Evolutionary conservation across 371 early-diverging fungal genomes (phyloP), one percentile per base, ranked within the genome.

Genomic region (Blakeslea trispora): DNA sequence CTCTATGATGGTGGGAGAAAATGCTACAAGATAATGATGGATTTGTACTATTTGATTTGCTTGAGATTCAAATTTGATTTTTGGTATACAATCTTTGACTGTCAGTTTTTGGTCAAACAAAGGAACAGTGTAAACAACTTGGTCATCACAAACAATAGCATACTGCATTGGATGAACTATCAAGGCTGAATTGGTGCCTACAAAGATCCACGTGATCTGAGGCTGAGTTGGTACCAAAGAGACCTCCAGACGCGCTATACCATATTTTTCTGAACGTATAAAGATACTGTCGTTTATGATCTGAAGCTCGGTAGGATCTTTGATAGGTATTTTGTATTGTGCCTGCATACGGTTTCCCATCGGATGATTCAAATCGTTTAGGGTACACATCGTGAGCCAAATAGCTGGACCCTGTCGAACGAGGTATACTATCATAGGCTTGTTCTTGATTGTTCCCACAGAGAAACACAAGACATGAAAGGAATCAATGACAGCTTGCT

Each of bases 1-100:
- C 45, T 77, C 78, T 19, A 77, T 70, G 10, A 74, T 53, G 5
- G 54, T 51, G 8, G 60, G 47, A 8, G 68, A 66, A 52, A 77
- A 70, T 0, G 60, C 72, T 24, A 77, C 47, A 14, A 77, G 35
- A 34, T 70, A 77, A 10, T 74, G 78, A 28, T 64, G 65, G 0
- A 60, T 22, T 1, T 64, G 23, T 7, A 61, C 55, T 5, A 67
- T 59, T 21, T 52, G 35, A 23, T 58, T 45, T 17, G 65, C 21
- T 34, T 52, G 54, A 1, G 65, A 58, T 17, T 75, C 70, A 45
- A 75, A 75, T 17, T 64, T 55, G 31, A 72, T 50, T 18, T 34
- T 46, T 3, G 45, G 23, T 17, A 47, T 34, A 8, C 19, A 24
- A 0, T 45, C 23, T 7, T 11, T 37, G 7, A 24, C 46, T n/a